Percentiles rank a stretch among this genome's conserved stretches.
Conservation (phyloP, 805 yeast species). For the Alloascoidea hylecoeti region DNA sequence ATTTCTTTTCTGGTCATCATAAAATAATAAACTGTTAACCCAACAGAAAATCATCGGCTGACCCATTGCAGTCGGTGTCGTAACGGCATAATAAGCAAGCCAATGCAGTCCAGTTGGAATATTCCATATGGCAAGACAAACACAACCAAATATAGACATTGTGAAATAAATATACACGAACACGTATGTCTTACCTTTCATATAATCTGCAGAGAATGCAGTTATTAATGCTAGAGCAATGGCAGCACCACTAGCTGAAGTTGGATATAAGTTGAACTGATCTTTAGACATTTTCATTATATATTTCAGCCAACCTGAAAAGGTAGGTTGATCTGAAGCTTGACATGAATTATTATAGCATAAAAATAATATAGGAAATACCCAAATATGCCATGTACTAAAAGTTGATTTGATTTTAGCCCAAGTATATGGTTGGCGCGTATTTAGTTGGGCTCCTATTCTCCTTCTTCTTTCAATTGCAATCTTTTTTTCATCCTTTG, state of each 20-base stretch:
- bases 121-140: conserved; percentile 31
- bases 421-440: conserved; percentile 14
- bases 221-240: conserved; percentile 21
- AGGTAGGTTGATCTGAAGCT: conserved; percentile 25
- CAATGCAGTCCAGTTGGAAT: conserved; percentile 34
- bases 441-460: conserved; percentile 21
- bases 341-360: conserved; percentile 22
- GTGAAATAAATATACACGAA: conserved; percentile 24
- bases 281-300: conserved; percentile 18
- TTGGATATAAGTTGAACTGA: conserved; percentile 26
- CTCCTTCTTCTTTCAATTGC: conserved; percentile 24
- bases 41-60: conserved; percentile 44
- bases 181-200: conserved; percentile 21
- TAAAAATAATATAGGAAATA: conserved; percentile 26
- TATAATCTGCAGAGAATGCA: conserved; percentile 23
- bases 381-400: conserved; percentile 31
- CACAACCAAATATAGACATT: conserved; percentile 23
- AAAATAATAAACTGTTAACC: conserved; percentile 32
- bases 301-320: conserved; percentile 29
- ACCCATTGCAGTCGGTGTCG: conserved; percentile 34
- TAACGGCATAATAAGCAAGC: conserved; percentile 32
- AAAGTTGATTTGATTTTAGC: conserved; percentile 17
- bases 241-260: conserved; percentile 22
- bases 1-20: conserved; percentile 23
- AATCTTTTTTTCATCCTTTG: conserved; percentile 24